A percentile compares a stretch with the other conserved stretches of the same genome.
These are phyloP conservation scores for Gossypium mustelinum DNA, from an alignment of 345 rosid species.

Conservation along the genomic window DNA sequence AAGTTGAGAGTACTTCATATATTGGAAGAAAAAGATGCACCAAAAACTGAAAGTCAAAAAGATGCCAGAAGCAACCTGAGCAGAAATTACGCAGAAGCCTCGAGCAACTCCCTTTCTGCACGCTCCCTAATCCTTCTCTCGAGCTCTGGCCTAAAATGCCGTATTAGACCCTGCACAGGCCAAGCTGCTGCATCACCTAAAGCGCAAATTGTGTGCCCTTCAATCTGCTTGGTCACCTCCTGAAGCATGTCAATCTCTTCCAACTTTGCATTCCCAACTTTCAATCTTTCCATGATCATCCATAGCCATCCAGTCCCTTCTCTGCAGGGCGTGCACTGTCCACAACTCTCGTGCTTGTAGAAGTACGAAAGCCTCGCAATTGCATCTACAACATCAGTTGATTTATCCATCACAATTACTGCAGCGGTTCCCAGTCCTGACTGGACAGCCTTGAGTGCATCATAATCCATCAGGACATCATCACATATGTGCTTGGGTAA, in stretches of 20 bases:
- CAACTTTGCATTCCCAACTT: conserved; percentile 81
- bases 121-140: conserved; percentile 91
- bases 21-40: not conserved
- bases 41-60: not conserved
- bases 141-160: conserved; percentile 97
- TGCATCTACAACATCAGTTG: conserved; percentile 97
- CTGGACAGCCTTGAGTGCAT: conserved; percentile 93
- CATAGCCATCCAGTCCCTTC: conserved; percentile 99
- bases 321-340: conserved; percentile 97
- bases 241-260: conserved; percentile 51
- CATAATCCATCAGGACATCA: conserved; percentile 94
- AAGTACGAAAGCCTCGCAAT: conserved; percentile 94
- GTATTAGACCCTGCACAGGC: conserved; percentile 96
- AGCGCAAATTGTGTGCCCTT: conserved; percentile 98
- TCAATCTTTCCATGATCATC: conserved; percentile 98
- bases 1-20: not conserved
- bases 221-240: conserved; percentile 95
- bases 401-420: conserved; percentile 97
- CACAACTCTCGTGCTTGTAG: conserved; percentile 98
- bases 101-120: conserved; percentile 84
- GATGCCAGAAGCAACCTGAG: conserved; percentile 10
- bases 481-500: conserved; percentile 80
- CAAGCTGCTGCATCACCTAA: conserved; percentile 99
- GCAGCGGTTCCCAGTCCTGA: conserved; percentile 96
- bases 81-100: conserved; percentile 67